Conservation (phyloP, 371 early-diverging fungal genomes). For the Phascolomyces articulosus region DNA sequence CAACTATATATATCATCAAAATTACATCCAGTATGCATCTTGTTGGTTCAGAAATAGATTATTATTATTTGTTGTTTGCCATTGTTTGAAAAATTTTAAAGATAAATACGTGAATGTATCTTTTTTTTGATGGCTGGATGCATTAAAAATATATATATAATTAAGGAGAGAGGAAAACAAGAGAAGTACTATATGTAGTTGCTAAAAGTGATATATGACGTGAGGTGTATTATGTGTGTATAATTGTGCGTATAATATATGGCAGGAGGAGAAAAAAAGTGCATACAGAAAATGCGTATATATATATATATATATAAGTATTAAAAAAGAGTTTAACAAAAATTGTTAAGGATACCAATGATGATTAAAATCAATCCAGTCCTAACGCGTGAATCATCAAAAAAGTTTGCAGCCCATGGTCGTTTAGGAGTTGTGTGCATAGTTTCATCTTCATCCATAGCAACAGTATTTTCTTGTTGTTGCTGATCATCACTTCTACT, state of each 20-base stretch:
- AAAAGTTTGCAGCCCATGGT: not conserved
- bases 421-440: not conserved
- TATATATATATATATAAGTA: not conserved
- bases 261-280: constrained; percentile 20
- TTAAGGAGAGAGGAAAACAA: no score
- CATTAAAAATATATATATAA: no score
- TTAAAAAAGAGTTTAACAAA: not conserved
- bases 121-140: no score
- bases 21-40: no score
- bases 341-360: not conserved
- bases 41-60: no score
- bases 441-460: not conserved
- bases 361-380: not conserved
- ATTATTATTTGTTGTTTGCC: not conserved
- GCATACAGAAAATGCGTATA: not conserved
- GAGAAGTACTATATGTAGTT: no score
- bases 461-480: no score
- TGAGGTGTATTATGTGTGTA: no score
- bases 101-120: no score
- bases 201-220: no score
- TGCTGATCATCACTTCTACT: not conserved
- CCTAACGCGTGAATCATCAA: not conserved
- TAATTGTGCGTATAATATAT: not conserved
- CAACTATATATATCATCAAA: no score
- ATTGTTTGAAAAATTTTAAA: not conserved